These are phyloP conservation scores for Penicillium paneum DNA, from an alignment of 2,329 filamentous ascomycete genomes.

Conservation along the genomic window DNA sequence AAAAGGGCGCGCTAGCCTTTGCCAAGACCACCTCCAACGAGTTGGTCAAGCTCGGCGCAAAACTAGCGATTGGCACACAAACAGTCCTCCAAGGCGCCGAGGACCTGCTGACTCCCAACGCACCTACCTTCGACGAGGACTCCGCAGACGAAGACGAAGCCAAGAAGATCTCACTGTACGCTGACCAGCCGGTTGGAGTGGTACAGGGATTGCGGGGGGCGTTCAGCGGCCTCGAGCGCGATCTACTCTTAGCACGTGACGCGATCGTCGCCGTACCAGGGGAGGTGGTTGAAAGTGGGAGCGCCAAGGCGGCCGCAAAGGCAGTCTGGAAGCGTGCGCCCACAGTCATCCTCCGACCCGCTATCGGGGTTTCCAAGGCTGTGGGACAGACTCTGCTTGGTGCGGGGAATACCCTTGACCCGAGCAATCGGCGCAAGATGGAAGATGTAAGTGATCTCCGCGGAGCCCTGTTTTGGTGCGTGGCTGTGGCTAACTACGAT, in stretches of 20 bases:
- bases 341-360: conserved; percentile 87
- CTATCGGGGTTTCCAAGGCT: conserved; percentile 84
- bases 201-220: conserved; percentile 81
- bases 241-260: conserved; percentile 81
- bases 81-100: conserved; percentile 89
- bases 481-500: conserved; percentile 5
- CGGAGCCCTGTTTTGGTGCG: neutral
- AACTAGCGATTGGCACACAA: conserved; percentile 90
- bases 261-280: conserved; percentile 92
- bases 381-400: conserved; percentile 87
- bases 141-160: conserved; percentile 61
- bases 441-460: conserved; percentile 72
- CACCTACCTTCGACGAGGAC: conserved; percentile 56
- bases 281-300: conserved; percentile 82
- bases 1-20: conserved; percentile 86
- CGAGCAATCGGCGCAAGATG: conserved; percentile 71
- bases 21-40: conserved; percentile 91
- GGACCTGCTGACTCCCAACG: conserved; percentile 58
- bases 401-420: conserved; percentile 87
- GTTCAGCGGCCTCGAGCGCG: conserved; percentile 76
- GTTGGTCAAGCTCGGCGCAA: conserved; percentile 89
- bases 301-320: conserved; percentile 73
- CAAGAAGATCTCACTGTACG: conserved; percentile 84
- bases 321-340: conserved; percentile 79
- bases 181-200: conserved; percentile 87